phyloP scores from a whole-genome alignment of 306 rosid species.

The Astragalus membranaceus region DNA sequence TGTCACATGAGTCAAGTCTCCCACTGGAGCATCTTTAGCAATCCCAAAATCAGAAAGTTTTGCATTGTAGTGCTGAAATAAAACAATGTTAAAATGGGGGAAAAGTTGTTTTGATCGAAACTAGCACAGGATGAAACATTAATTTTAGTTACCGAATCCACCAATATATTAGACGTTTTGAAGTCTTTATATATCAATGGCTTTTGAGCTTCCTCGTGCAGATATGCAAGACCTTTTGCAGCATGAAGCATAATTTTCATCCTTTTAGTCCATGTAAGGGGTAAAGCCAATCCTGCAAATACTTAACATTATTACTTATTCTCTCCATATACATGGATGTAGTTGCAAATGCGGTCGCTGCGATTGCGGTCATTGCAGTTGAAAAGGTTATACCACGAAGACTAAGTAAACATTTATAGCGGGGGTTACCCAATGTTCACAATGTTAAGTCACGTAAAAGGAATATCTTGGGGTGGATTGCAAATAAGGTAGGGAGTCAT shows the following conservation, averaged over 20 bases:
- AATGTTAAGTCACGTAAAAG: too few species aligned
- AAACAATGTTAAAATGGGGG: background rate
- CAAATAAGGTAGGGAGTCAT: too few species aligned
- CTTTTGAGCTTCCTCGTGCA: conserved; percentile 53
- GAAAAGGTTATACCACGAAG: too few species aligned
- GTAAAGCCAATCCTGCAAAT: conserved; percentile 8
- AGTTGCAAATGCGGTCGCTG: too few species aligned
- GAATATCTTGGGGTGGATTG: too few species aligned
- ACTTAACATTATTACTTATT: background rate
- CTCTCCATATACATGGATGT: too few species aligned
- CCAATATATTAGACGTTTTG: conserved; percentile 53
- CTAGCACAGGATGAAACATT: background rate
- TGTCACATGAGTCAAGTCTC: conserved; percentile 51
- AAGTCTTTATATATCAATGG: conserved; percentile 58
- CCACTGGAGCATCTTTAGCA: conserved; percentile 56
- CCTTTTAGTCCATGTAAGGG: conserved; percentile 54
- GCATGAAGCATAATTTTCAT: conserved; percentile 53
- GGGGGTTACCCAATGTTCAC: too few species aligned
- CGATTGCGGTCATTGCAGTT: too few species aligned
- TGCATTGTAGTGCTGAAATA: conserved; percentile 48
- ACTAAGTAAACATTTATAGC: too few species aligned
- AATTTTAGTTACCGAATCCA: conserved; percentile 42
- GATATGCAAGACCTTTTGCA: conserved; percentile 66
- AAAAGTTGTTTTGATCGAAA: background rate
- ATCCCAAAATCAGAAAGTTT: conserved; percentile 74